Percentiles rank a stretch among this genome's conserved stretches.
Evolutionary conservation across 2,329 filamentous ascomycete genomes (phyloP).

Genomic region (Capronia americana): DNA sequence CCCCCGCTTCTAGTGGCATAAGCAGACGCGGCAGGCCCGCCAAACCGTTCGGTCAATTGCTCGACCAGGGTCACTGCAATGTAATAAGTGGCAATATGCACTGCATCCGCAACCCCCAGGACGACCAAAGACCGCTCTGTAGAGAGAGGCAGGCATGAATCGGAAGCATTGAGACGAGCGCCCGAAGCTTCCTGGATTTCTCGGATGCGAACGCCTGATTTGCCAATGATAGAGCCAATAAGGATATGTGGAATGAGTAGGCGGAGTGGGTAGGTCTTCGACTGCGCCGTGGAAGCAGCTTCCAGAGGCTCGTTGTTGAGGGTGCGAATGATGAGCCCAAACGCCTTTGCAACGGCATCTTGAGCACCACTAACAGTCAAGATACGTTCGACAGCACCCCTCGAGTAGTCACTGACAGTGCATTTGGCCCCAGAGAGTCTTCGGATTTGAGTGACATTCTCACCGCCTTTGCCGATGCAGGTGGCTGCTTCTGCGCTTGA

Average conservation of each 20-base stretch:
- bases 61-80: constrained; percentile 97
- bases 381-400: constrained; percentile 96
- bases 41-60: constrained; percentile 95
- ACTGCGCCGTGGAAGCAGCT: constrained; percentile 85
- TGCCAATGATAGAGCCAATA: constrained; percentile 98
- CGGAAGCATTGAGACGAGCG: constrained; percentile 93
- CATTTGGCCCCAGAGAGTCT: constrained; percentile 96
- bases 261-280: constrained; percentile 95
- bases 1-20: constrained; percentile 95
- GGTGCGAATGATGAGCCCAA: constrained; percentile 96
- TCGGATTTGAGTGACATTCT: constrained; percentile 97
- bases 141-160: constrained; percentile 90
- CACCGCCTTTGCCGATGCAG: constrained; percentile 96
- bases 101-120: constrained; percentile 95
- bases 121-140: constrained; percentile 98
- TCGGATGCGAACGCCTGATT: constrained; percentile 91
- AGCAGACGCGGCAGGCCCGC: constrained; percentile 93
- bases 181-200: constrained; percentile 99
- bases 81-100: constrained; percentile 99
- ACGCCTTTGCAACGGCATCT: constrained; percentile 97
- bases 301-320: constrained; percentile 95
- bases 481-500: constrained; percentile 97
- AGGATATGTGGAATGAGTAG: constrained; percentile 95
- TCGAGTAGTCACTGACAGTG: constrained; percentile 97
- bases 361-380: constrained; percentile 95